phyloP scores from a whole-genome alignment of 2,329 filamentous ascomycete species.

The Claviceps purpurea region DNA sequence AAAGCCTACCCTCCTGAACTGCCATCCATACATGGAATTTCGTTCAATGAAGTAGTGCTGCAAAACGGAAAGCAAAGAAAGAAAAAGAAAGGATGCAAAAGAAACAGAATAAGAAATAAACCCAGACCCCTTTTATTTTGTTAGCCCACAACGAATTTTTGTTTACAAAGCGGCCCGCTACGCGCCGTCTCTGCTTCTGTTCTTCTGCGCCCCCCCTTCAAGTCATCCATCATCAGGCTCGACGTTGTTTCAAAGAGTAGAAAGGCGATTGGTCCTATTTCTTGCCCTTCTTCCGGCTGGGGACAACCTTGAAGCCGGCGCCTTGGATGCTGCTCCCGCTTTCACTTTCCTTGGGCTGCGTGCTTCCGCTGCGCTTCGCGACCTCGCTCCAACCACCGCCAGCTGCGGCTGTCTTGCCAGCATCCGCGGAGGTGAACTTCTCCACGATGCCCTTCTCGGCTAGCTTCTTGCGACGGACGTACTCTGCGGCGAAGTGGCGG shows the following conservation, averaged over 20 bases:
- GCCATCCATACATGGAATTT: too few species aligned
- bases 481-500: slow-evolving; percentile 87
- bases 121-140: too few species aligned
- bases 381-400: slow-evolving; percentile 88
- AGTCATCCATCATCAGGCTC: slow-evolving; percentile 1
- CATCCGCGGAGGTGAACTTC: slow-evolving; percentile 47
- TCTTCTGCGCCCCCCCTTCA: background rate
- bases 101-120: background rate
- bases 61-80: background rate
- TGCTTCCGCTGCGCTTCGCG: slow-evolving; percentile 69
- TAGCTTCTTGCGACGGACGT: slow-evolving; percentile 80
- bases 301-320: slow-evolving; percentile 77
- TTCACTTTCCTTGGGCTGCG: slow-evolving; percentile 28
- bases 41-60: too few species aligned
- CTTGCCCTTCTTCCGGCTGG: slow-evolving; percentile 83
- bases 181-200: background rate
- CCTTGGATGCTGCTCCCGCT: slow-evolving; percentile 24
- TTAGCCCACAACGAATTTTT: too few species aligned
- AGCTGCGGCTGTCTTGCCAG: slow-evolving; percentile 28
- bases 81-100: background rate
- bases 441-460: slow-evolving; percentile 85
- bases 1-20: too few species aligned
- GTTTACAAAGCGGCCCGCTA: too few species aligned
- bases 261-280: slow-evolving; percentile 33
- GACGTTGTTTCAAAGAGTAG: slow-evolving; percentile 5